Percentiles rank a stretch among this genome's conserved stretches.
phyloP scores from a whole-genome alignment of 345 rosid genomes.

The Draba incana region DNA sequence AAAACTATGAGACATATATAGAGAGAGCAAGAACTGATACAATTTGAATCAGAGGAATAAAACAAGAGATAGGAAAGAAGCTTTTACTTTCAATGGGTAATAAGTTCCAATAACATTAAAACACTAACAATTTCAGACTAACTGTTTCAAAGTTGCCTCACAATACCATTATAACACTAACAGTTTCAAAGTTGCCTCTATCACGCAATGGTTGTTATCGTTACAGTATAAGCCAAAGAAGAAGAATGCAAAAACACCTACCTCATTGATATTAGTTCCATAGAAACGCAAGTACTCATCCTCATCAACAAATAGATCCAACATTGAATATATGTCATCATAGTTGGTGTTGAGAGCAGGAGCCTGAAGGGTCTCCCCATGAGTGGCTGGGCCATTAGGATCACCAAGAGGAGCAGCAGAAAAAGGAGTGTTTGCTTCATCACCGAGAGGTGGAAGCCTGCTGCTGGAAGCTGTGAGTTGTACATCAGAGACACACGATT shows the following conservation, averaged over 20 bases:
- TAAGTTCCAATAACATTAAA: background rate
- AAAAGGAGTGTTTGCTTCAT: conserved; percentile 25
- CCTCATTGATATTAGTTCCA: conserved; percentile 32
- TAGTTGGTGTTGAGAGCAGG: conserved; percentile 13
- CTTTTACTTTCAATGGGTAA: background rate
- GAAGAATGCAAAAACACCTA: conserved; percentile 8
- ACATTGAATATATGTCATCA: conserved; percentile 38
- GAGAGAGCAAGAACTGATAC: background rate
- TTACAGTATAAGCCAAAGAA: conserved; percentile 4
- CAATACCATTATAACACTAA: no score
- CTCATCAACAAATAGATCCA: conserved; percentile 38
- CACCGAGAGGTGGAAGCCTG: conserved; percentile 20
- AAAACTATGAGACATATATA: conserved; percentile 24
- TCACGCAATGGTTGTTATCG: background rate
- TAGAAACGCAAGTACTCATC: conserved; percentile 19
- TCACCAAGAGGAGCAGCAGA: conserved; percentile 27
- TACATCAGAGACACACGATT: conserved; percentile 29
- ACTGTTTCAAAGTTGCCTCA: background rate
- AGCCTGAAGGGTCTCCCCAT: conserved; percentile 13
- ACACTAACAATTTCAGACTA: no score
- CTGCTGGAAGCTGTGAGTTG: conserved; percentile 15
- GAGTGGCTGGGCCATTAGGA: conserved; percentile 5
- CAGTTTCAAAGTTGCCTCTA: background rate
- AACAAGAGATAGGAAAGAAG: background rate
- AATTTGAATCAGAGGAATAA: background rate